Evolutionary conservation across 768 basidiomycete genomes (phyloP).

Genomic region (Lentinula guzmanii): DNA sequence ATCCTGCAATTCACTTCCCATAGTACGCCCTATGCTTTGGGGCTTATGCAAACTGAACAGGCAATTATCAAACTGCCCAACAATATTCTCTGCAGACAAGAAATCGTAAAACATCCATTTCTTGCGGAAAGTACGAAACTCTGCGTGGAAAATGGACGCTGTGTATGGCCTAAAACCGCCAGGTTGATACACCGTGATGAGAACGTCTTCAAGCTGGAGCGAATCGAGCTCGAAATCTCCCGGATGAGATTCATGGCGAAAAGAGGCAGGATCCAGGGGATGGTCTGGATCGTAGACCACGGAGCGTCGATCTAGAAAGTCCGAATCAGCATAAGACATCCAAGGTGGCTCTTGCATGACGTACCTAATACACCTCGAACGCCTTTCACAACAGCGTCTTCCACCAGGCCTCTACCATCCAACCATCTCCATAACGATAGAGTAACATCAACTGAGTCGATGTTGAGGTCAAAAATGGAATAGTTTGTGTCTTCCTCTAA

Average conservation of each 20-base stretch:
- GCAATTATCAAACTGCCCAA: constrained; percentile 97
- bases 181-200: constrained; percentile 94
- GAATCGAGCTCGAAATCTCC: constrained; percentile 93
- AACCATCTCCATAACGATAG: constrained; percentile 89
- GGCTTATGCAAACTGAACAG: constrained; percentile 94
- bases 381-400: constrained; percentile 88
- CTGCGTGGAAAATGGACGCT: constrained; percentile 90
- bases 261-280: constrained; percentile 73
- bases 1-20: constrained; percentile 78
- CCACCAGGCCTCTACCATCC: constrained; percentile 90
- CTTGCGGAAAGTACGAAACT: constrained; percentile 78
- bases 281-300: constrained; percentile 83
- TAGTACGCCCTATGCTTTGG: constrained; percentile 90
- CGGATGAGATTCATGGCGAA: constrained; percentile 63
- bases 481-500: constrained; percentile 62
- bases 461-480: constrained; percentile 88
- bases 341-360: constrained; percentile 12
- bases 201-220: constrained; percentile 85
- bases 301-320: constrained; percentile 64
- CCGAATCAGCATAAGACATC: not conserved
- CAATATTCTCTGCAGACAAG: constrained; percentile 88
- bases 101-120: constrained; percentile 97
- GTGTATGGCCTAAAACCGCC: constrained; percentile 88
- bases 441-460: constrained; percentile 95
- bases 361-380: constrained; percentile 89